Evolutionary conservation across 73 alveolate genomes (phyloP), one percentile per base, ranked within the genome.

Genomic region (Diophrys appendiculata): DNA sequence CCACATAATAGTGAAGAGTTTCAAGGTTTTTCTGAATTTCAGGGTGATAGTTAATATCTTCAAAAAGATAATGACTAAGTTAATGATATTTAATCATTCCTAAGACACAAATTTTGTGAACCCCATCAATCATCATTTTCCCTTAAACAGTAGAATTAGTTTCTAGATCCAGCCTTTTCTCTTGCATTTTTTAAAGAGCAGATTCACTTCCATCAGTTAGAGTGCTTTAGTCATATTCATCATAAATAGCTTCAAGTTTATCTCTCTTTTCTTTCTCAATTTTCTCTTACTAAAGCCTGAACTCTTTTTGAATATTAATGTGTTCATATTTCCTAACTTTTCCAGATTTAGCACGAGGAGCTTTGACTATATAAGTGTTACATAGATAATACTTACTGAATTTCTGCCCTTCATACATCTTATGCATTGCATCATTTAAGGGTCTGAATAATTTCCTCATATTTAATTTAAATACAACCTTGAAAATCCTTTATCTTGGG

Each of bases 11-110:
- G 71, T 92, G 97, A 1, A 92, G 73, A 29, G 64, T 75, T 68
- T 92, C 97, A 25, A 92, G 77, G 69, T 68, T 73, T 56, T 92
- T 92, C 71, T 77, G 80, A 29, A 86, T 81, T 64, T 92, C 97
- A 53, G 97, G 97, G 68, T 92, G 93, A 28, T 80, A 65, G 1
- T 60, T 68, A 43, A 84, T 83, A 29, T 92, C 97, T 32, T 90
- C 91, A 71, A 92, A 80, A 56, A 88, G 85, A 60, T 90, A 82
- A 29, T 85, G 84, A 35, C 77, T 65, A 64, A 92, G 73, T 68
- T 88, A 82, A 76, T 87, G 88, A 76, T 92, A 92, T 67, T 89
- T 82, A n/a, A 92, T 88, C 76, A 76, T 72, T 33, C 90, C 91
- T 32, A 92, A 69, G 5, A 92, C 92, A 60, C 89, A 60, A 29